These are phyloP conservation scores for Suhomyces wounanorum DNA, from an alignment of 1,139 yeast genomes.

Conservation along the genomic window DNA sequence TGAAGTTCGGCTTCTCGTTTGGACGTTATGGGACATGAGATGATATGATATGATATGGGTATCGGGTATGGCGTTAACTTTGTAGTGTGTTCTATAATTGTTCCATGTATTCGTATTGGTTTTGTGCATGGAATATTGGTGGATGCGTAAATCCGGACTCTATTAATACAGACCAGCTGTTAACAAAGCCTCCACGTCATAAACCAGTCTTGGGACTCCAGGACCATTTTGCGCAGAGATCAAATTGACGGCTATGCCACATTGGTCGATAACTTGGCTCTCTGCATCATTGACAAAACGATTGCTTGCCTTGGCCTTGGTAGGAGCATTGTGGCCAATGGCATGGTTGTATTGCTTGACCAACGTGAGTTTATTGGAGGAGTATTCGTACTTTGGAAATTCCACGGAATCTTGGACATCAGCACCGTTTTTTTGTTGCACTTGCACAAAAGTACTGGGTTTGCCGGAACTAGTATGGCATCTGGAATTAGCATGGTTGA, in stretches of 20 bases:
- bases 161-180: constrained; percentile 8
- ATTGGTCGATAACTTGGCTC: constrained; percentile 13
- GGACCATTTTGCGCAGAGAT: constrained; percentile 8
- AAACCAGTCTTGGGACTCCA: constrained; percentile 9
- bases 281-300: constrained; percentile 5
- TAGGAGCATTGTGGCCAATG: constrained; percentile 1
- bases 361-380: constrained; percentile 4
- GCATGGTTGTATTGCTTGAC: constrained; percentile 8
- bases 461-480: constrained; percentile 21
- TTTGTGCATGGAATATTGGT: too few relatives aligned
- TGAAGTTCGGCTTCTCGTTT: too few relatives aligned
- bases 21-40: background rate
- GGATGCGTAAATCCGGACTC: background rate
- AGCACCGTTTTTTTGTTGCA: constrained; percentile 6
- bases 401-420: constrained; percentile 1
- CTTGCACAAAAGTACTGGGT: constrained; percentile 2
- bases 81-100: background rate
- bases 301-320: background rate
- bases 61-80: background rate
- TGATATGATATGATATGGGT: background rate
- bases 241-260: constrained; percentile 27
- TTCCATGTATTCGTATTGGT: background rate
- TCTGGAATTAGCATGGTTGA: constrained; percentile 29
- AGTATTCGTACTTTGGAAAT: constrained; percentile 7
- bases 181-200: constrained; percentile 9